These are phyloP conservation scores for Suhomyces choctaworum DNA, from an alignment of 1,139 yeast genomes.

Conservation along the genomic window DNA sequence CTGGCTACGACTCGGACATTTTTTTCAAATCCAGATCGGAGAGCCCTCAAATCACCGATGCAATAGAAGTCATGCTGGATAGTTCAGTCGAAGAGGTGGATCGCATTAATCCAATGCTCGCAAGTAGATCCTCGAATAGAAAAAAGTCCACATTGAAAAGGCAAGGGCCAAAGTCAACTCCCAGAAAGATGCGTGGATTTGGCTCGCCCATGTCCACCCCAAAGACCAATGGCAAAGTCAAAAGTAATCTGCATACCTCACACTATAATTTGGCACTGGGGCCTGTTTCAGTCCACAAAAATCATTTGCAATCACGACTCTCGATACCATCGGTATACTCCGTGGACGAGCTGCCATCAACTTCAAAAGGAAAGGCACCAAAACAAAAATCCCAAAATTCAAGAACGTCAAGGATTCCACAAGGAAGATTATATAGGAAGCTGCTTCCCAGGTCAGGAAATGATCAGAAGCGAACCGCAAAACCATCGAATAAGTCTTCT, in stretches of 20 bases:
- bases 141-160: not conserved
- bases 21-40: slow-evolving; percentile 2
- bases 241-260: not conserved
- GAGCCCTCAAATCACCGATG: not conserved
- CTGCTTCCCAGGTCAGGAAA: slow-evolving; percentile 2
- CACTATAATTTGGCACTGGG: not conserved
- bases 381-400: not conserved
- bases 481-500: not conserved
- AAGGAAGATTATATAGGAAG: slow-evolving; percentile 10
- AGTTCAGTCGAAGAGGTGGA: slow-evolving; percentile 22
- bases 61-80: slow-evolving; percentile 7
- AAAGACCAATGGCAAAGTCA: not conserved
- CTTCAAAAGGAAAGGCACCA: not conserved
- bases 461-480: not conserved
- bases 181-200: not conserved
- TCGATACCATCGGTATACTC: not conserved
- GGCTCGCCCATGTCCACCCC: not conserved
- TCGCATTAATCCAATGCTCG: slow-evolving; percentile 23
- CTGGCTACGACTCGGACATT: slow-evolving; percentile 3
- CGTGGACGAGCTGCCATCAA: not conserved
- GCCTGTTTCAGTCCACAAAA: not conserved
- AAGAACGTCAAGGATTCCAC: not conserved
- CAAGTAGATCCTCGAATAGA: slow-evolving; percentile 5
- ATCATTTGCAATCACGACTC: not conserved
- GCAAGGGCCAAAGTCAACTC: not conserved